Evolutionary conservation across 164 flowering plant genomes (phyloP), one percentile per base, ranked within the genome.

Genomic region (Berberis vulgaris): DNA sequence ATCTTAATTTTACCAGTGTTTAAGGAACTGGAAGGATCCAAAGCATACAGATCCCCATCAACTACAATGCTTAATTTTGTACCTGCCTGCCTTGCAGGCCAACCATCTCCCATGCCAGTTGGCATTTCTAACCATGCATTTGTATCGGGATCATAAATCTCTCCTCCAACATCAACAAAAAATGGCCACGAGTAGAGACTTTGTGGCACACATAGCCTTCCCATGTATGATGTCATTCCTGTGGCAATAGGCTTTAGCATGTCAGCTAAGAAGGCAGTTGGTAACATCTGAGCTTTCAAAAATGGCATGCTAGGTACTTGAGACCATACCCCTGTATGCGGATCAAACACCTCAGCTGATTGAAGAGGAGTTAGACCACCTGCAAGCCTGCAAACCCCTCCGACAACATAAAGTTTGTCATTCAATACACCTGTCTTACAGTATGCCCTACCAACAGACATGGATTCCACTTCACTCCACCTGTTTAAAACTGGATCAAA

Each of bases 81-180:
- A 9, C 89, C 93, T 5, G 98, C 98, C 64, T 92, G 96, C 78
- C 77, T 81, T 8, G 95, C 98, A 57, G 98, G 98, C 98, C 98
- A 92, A 62, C 96, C 96, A 69, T 92, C 95, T 53, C 96, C 98
- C 98, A 89, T 92, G 41, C 98, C 98, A 52, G 43, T 67, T 41
- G 98, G 96, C 98, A 92, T 92, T 69, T 92, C 98, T 45, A 60
- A 64, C 98, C 98, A 92, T 54, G 83, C 74, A 69, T 85, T 77
- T 41, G 81, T 72, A 54, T 80, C 85, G 11, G 98, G 96, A 76
- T 92, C 95, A 69, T 78, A 89, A 42, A 87, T 75, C 73, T 89
- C 96, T 8, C 96, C 96, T 10, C 96, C 98, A 67, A 83, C 93
- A 73, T 89, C 96, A 63, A 92, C 91, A 69, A 92, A 86, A 72